A percentile compares a stretch with the other conserved stretches of the same genome.
These are phyloP conservation scores for Ogataea pilisensis DNA, from an alignment of 805 yeast species.

Conservation along the genomic window DNA sequence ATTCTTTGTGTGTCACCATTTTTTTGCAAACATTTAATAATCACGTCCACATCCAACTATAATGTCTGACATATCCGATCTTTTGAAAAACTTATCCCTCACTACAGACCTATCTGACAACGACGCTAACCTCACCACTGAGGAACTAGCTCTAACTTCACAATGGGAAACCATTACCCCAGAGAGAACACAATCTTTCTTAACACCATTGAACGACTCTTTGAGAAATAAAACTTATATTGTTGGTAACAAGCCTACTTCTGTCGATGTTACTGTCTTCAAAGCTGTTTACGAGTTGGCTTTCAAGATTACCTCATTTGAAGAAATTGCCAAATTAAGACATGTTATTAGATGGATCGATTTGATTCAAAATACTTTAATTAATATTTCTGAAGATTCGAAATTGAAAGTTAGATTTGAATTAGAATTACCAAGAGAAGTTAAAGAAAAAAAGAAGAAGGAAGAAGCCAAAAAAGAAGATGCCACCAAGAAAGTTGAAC, in stretches of 20 bases:
- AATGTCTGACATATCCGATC: slow-evolving; percentile 29
- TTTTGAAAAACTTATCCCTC: slow-evolving; percentile 29
- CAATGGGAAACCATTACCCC: slow-evolving; percentile 78
- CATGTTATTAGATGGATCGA: slow-evolving; percentile 94
- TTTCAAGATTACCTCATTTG: slow-evolving; percentile 47
- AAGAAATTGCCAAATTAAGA: slow-evolving; percentile 61
- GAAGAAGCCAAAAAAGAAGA: slow-evolving; percentile 21
- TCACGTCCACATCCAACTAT: no score
- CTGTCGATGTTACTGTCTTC: slow-evolving; percentile 69
- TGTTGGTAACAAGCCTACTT: slow-evolving; percentile 60
- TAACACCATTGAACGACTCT: slow-evolving; percentile 60
- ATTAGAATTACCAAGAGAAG: slow-evolving; percentile 60
- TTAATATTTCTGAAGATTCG: slow-evolving; percentile 48
- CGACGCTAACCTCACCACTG: slow-evolving; percentile 30
- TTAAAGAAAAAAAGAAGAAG: slow-evolving; percentile 35
- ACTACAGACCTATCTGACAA: slow-evolving; percentile 10
- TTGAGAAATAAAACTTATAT: slow-evolving; percentile 70
- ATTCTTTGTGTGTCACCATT: no score
- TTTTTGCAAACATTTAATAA: no score
- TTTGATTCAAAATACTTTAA: slow-evolving; percentile 62
- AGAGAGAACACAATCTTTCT: slow-evolving; percentile 52
- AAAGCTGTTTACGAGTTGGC: slow-evolving; percentile 61
- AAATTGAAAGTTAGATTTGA: slow-evolving; percentile 55
- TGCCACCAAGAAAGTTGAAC: slow-evolving; percentile 14
- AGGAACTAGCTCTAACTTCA: slow-evolving; percentile 55